Conservation (phyloP, 768 basidiomycete genomes). For the Agaricus blazei region DNA sequence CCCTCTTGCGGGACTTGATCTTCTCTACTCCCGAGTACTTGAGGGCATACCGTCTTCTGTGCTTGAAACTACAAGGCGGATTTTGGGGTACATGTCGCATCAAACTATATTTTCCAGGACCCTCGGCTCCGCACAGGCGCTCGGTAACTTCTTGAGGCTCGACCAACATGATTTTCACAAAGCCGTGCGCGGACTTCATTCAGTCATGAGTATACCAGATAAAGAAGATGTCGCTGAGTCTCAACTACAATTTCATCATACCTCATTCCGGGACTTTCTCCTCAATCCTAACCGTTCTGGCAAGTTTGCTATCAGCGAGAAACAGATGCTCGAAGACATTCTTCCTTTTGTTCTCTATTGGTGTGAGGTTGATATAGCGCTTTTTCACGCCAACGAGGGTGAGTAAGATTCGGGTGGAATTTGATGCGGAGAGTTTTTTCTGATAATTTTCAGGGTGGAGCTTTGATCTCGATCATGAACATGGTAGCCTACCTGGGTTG, state of each 20-base stretch:
- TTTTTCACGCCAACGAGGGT: neutral
- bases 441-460: neutral
- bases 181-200: neutral
- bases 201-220: neutral
- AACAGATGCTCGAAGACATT: neutral
- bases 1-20: neutral
- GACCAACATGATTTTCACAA: neutral
- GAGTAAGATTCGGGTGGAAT: neutral
- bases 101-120: no score
- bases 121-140: neutral
- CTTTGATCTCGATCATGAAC: neutral
- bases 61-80: neutral
- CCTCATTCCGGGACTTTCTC: slow-evolving; percentile 1
- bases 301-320: neutral
- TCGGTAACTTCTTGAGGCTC: neutral
- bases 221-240: neutral
- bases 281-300: neutral
- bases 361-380: neutral
- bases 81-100: neutral
- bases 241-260: neutral
- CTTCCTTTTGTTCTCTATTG: neutral
- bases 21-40: neutral
- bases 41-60: neutral
- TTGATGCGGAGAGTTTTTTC: neutral
- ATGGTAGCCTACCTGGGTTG: neutral